Evolutionary conservation across 2,329 filamentous ascomycete genomes (phyloP), one percentile per base, ranked within the genome.

Genomic region (Saccharata proteae): DNA sequence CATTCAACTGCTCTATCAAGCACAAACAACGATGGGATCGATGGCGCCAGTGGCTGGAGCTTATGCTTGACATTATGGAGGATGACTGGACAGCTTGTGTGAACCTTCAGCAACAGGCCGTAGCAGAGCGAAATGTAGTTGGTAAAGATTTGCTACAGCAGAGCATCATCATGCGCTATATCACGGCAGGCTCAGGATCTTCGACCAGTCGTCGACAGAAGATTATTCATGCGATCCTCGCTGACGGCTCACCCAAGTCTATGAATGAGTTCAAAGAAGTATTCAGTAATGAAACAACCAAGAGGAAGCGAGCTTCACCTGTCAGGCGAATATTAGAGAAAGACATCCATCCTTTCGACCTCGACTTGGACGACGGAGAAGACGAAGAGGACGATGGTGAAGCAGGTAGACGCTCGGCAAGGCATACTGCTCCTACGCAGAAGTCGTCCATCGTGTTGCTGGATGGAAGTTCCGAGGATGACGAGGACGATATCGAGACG

Each of bases 1-100:
- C 82, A 0, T 85, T 96, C 52, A 90, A 88, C 49, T 96, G 88
- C 58, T 86, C 83, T 30, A 68, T 80, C 2, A 54, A 69, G 18
- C 66, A 88, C 43, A 74, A 74, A 2, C 66, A 70, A 23, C 69
- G 88, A 13, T 96, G 90, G 88, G 68, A 65, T 29, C 69, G 76
- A 47, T 96, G 86, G 85, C 74, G 69, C 43, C 57, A 73, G 6
- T 93, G 84, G 80, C 62, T 96, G 10, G 70, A 77, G 19, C 76
- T 80, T 38, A 79, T 93, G 67, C 54, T 92, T 4, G 79, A 86
- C 44, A 72, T 80, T 5, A 59, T 94, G 9, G 78, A 90, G 41
- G 61, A 64, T 3, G 82, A 92, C 44, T 75, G 80, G 51, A 52
- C 66, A 5, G 70, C 74, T 38, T 64, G 76, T 5, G 50, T 67